These are phyloP conservation scores for Chalciporus piperatoides DNA, from an alignment of 1,284 basidiomycete genomes.

Conservation along the genomic window DNA sequence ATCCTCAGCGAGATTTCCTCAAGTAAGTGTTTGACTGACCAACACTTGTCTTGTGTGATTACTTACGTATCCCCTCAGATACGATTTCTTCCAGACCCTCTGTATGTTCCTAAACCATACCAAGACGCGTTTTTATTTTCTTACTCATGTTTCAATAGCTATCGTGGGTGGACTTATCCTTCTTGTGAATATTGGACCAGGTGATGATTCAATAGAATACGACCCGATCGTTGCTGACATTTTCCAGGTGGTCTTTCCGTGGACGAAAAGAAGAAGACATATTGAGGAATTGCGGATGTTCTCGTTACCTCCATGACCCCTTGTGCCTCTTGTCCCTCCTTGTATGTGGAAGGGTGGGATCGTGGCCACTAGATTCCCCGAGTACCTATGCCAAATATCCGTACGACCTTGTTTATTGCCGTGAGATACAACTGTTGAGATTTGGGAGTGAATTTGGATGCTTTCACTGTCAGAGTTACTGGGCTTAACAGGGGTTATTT, in stretches of 20 bases:
- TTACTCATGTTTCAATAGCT: slow-evolving; percentile 46
- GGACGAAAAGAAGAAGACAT: slow-evolving; percentile 99
- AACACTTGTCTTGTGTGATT: slow-evolving; percentile 1
- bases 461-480: no score
- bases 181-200: slow-evolving; percentile 97
- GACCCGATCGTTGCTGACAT: not conserved
- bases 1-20: slow-evolving; percentile 97
- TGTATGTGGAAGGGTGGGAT: slow-evolving; percentile 6
- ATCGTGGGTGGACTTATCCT: slow-evolving; percentile 98
- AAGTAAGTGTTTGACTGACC: slow-evolving; percentile 51
- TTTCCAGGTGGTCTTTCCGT: slow-evolving; percentile 84
- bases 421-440: not conserved
- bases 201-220: slow-evolving; percentile 34
- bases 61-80: slow-evolving; percentile 44
- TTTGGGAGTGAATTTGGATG: no score
- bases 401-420: slow-evolving; percentile 17
- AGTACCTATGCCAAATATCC: slow-evolving; percentile 21
- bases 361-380: slow-evolving; percentile 8
- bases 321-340: not conserved
- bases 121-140: slow-evolving; percentile 5
- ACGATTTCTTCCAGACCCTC: slow-evolving; percentile 93
- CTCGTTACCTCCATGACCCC: not conserved
- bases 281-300: slow-evolving; percentile 35
- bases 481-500: not conserved
- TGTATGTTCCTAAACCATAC: slow-evolving; percentile 48